Evolutionary conservation across 306 rosid species (phyloP).

Genomic region (Inga leiocalycina): DNA sequence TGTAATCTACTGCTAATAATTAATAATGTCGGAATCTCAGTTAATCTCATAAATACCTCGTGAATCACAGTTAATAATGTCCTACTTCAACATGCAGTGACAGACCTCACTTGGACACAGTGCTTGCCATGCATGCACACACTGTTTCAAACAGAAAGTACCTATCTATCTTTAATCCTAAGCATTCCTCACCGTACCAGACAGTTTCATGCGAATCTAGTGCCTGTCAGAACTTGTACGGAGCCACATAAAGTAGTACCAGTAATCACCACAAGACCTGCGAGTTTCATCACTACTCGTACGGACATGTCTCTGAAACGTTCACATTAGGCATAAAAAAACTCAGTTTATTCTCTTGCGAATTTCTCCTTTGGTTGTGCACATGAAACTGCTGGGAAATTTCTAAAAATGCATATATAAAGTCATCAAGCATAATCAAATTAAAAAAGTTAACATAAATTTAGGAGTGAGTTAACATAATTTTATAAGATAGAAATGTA

Average conservation of each 20-base stretch:
- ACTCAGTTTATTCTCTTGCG: slow-evolving; percentile 1
- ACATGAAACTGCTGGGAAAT: slow-evolving; percentile 42
- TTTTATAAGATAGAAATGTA: no score
- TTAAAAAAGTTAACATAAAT: no score
- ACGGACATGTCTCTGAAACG: slow-evolving; percentile 51
- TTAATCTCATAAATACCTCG: slow-evolving; percentile 44
- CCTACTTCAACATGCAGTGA: slow-evolving; percentile 36
- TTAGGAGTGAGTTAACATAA: no score
- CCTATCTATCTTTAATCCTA: slow-evolving; percentile 52
- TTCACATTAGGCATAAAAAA: slow-evolving; percentile 25
- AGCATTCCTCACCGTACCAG: slow-evolving; percentile 42
- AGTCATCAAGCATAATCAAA: no score
- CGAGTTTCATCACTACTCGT: slow-evolving; percentile 34
- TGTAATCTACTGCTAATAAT: neutral
- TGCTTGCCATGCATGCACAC: slow-evolving; percentile 55
- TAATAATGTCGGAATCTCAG: slow-evolving; percentile 14
- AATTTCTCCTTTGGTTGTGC: slow-evolving; percentile 50
- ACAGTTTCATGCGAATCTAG: slow-evolving; percentile 32
- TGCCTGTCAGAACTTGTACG: slow-evolving; percentile 20
- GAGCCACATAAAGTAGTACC: neutral
- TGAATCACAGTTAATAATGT: neutral
- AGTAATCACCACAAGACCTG: slow-evolving; percentile 2
- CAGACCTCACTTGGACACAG: slow-evolving; percentile 53
- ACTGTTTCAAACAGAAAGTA: slow-evolving; percentile 45
- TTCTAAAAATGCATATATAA: no score